These are phyloP conservation scores for Podaxis sp. DNA, from an alignment of 768 basidiomycete species.

Conservation along the genomic window DNA sequence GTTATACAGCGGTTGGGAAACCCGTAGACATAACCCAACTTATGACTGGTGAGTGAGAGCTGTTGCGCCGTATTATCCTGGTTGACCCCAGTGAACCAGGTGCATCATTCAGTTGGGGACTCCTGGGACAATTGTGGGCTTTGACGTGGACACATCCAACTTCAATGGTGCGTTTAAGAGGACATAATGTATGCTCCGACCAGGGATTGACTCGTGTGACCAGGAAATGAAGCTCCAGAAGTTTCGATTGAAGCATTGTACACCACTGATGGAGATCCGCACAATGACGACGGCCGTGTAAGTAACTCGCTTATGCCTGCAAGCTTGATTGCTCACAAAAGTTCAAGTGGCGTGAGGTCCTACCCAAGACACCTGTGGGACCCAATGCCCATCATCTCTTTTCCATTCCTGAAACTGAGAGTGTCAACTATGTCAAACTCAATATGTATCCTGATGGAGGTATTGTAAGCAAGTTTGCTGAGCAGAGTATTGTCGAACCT, in stretches of 20 bases:
- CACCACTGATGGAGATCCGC: constrained; percentile 37
- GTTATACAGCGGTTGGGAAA: constrained; percentile 93
- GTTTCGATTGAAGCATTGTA: constrained; percentile 68
- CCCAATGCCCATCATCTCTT: constrained; percentile 91
- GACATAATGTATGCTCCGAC: background rate
- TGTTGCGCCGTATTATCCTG: background rate
- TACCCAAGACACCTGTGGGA: constrained; percentile 72
- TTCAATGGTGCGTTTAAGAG: constrained; percentile 67
- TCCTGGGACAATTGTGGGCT: constrained; percentile 65
- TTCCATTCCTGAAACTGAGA: constrained; percentile 48
- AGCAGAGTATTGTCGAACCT: background rate
- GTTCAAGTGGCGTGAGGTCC: constrained; percentile 74
- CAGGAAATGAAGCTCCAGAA: constrained; percentile 84
- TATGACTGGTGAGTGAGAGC: constrained; percentile 70
- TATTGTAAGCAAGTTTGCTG: constrained; percentile 55
- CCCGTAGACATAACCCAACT: constrained; percentile 78
- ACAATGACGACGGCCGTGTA: constrained; percentile 50
- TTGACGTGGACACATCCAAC: constrained; percentile 93
- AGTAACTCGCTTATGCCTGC: constrained; percentile 17
- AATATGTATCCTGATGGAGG: constrained; percentile 98
- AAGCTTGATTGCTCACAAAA: constrained; percentile 10
- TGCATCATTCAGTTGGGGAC: constrained; percentile 88
- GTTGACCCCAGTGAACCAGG: constrained; percentile 38
- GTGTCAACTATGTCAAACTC: constrained; percentile 80
- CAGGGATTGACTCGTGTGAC: constrained; percentile 9